Base-by-base conservation (phyloP, 495 filamentous ascomycete genomes). In the Aspergillus mulundensis region DNA sequence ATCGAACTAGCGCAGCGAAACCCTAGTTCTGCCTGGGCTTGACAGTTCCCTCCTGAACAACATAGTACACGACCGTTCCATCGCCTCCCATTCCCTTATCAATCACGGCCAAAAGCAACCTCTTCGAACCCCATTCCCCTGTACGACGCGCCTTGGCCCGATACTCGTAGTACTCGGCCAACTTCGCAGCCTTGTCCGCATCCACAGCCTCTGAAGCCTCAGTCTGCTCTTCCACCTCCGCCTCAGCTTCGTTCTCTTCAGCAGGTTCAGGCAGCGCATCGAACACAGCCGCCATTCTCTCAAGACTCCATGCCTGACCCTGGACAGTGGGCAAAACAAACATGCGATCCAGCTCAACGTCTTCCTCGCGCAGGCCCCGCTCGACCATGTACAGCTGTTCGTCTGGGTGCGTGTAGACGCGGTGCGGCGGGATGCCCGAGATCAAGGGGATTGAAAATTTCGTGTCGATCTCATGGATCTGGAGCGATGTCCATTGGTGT, bases 41-140 rank as follows among this genome's bases (percentile, higher is more conserved):
- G 23, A 98, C 92, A 45, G 95, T 83, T 2, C 95, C 95, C 69
- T 97, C 93, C 60, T 96, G 91, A 41, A 97, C 83, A 63, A 96
- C 82, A 67, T 99, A 99, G 68, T 96, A 97, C 4, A 93, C 89
- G 19, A 97, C 81, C 2, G 94, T 97, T 42, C 91, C 95, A 69
- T 99, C 94, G 50, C 89, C 86, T 19, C 77, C 76, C 67, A 73
- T 73, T 0, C 65, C 61, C 56, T 66, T 68, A 64, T 89, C 83
- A 49, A 93, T 78, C 36, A 90, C 90, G 20, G 90, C 92, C 39
- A 99, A 75, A 25, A 97, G 63, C 15, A 96, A 53, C 51, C 91
- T 79, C 76, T 95, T 96, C 24, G 67, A 67, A 39, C 77, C 70
- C 72, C 71, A 75, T 63, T 77, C 68, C 55, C 57, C 68, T 0